Base-by-base conservation (phyloP, 495 filamentous ascomycete genomes). In the Lophiostoma macrostomum region DNA sequence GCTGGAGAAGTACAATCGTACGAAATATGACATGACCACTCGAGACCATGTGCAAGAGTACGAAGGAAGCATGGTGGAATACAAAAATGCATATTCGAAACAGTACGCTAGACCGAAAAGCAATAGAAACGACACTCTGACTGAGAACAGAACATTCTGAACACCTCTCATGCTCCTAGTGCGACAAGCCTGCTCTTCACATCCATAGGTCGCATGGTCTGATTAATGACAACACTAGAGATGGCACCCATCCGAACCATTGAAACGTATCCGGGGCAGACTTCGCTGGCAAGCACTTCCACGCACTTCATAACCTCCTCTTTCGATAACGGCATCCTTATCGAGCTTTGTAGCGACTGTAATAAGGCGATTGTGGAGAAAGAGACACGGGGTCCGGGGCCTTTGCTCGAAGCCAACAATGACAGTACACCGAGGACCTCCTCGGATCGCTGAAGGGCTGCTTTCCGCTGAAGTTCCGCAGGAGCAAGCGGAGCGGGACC, bases 361-460 rank as follows among this genome's bases (percentile, higher is more conserved):
- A 81, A 54, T 43, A 85, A 58, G n/a, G 75, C 75, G 39, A 73
- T 65, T 74, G 87, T 76, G 0, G 83, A 76, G 45, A 87, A 84
- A 5, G 76, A 77, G 19, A 79, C 69, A 10, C 79, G 65, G 31
- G 32, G 25, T 5, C 60, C 56, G 8, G 36, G 20, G 50, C 63
- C 38, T 34, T 58, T 58, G 16, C 46, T 63, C 18, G 61, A 53
- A 5, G 51, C 51, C 14, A 88, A 69, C 65, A 83, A 76, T n/a
- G 68, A 70, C 14, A 88, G 64, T 6, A 84, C 74, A 3, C 77
- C 73, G 4, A 76, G 73, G 4, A 88, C 76, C 52, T 86, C 84
- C 7, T 77, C 74, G 3, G 79, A 68, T 13, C 84, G 74, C 49
- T 80, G 76, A 10, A 88, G 71, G 12, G 84, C 83, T 1, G 76